These are phyloP conservation scores for Phaseolus coccineus DNA, from an alignment of 331 rosid species.

Conservation along the genomic window DNA sequence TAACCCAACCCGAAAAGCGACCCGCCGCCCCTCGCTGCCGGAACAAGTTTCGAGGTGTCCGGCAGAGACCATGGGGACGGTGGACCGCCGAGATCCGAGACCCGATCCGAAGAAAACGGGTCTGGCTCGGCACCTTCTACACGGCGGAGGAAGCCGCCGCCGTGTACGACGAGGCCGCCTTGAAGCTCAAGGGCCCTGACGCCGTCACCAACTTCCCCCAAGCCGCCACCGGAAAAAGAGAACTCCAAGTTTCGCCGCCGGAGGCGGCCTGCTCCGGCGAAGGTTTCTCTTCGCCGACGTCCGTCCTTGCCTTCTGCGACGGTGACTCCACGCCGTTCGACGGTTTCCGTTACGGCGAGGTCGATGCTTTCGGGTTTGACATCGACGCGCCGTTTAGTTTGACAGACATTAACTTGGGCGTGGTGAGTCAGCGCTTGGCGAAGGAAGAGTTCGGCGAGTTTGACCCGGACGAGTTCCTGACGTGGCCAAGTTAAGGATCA, in stretches of 20 bases:
- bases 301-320: constrained; percentile 54
- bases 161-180: constrained; percentile 78
- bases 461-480: constrained; percentile 65
- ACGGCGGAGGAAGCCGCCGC: constrained; percentile 94
- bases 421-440: constrained; percentile 48
- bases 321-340: constrained; percentile 41
- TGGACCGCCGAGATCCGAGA: constrained; percentile 98
- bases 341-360: constrained; percentile 47
- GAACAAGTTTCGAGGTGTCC: constrained; percentile 76
- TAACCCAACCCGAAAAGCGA: constrained; percentile 27
- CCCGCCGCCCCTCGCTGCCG: constrained; percentile 28
- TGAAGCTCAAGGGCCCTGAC: constrained; percentile 69
- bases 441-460: constrained; percentile 78
- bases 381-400: constrained; percentile 56
- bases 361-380: constrained; percentile 54
- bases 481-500: constrained; percentile 45
- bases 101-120: constrained; percentile 70
- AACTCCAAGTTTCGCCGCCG: no score
- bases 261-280: constrained; percentile 8
- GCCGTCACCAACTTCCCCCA: constrained; percentile 75
- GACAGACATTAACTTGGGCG: constrained; percentile 48
- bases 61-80: constrained; percentile 88
- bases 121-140: constrained; percentile 89
- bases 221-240: not conserved
- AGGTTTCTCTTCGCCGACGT: constrained; percentile 63